A percentile compares a stretch with the other conserved stretches of the same genome.
phyloP scores from a whole-genome alignment of 495 filamentous ascomycete genomes.

The Penicillium argentinense region DNA sequence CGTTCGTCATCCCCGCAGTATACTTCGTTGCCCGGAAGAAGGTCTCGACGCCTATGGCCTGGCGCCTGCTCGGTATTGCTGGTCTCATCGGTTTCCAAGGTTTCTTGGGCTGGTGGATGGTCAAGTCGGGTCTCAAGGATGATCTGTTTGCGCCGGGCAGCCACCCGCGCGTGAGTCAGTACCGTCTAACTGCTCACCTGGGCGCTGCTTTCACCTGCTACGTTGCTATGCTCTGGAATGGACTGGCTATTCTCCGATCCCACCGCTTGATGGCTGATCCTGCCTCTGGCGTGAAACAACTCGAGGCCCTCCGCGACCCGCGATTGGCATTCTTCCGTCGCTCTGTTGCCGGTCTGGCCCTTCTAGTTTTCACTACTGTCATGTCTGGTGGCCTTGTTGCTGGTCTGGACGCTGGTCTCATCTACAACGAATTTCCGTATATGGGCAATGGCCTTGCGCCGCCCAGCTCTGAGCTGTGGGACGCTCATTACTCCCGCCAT shows the following conservation, averaged over 20 bases:
- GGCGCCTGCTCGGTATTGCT: conserved; percentile 76
- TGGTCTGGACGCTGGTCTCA: conserved; percentile 90
- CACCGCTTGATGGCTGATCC: conserved; percentile 66
- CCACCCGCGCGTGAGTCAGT: conserved; percentile 91
- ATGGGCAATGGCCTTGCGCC: conserved; percentile 86
- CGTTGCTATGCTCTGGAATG: conserved; percentile 89
- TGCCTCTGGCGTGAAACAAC: conserved; percentile 48
- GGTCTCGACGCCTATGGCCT: conserved; percentile 75
- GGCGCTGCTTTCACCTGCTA: conserved; percentile 90
- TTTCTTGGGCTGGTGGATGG: conserved; percentile 99
- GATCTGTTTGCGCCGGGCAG: conserved; percentile 88
- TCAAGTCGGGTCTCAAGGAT: conserved; percentile 91
- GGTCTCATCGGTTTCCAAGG: conserved; percentile 93
- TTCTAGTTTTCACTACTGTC: conserved; percentile 82
- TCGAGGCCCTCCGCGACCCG: conserved; percentile 62
- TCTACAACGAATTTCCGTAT: conserved; percentile 97
- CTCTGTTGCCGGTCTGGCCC: conserved; percentile 67
- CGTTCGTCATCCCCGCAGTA: conserved; percentile 80
- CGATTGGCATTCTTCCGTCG: conserved; percentile 69
- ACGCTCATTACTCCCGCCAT: conserved; percentile 78
- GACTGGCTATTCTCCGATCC: conserved; percentile 77
- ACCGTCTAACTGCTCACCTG: conserved; percentile 85
- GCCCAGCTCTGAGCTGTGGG: conserved; percentile 77
- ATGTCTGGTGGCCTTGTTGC: conserved; percentile 94
- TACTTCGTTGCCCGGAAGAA: conserved; percentile 85